Base-by-base conservation (phyloP, 2,329 filamentous ascomycete species). In the Monosporascus sp. region DNA sequence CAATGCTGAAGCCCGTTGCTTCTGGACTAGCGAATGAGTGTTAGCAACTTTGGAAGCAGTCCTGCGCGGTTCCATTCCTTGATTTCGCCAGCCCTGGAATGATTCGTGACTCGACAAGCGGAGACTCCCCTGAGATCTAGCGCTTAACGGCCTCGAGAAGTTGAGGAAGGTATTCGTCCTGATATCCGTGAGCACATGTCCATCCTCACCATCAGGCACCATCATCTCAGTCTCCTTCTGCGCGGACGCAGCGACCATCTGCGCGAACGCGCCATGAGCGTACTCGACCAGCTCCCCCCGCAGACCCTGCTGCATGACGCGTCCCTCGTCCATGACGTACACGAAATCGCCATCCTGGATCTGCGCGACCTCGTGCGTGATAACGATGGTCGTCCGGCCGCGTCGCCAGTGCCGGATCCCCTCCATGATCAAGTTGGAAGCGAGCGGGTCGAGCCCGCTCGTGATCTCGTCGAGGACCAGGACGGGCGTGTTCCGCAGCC, bases 381-480 rank as follows among this genome's bases (percentile, higher is more conserved):
- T 93, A 59, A 97, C 84, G 50, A 97, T 89, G 0, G 93, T 97
- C 0, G 92, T 97, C 67, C 89, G 94, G 0, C 81, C 86, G 37
- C 72, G 74, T 22, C 94, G 80, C 93, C 91, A 97, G 20, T 79
- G 65, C 7, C 90, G 79, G 50, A 97, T 86, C 0, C 85, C 82
- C 43, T 88, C 81, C 77, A 96, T 86, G 38, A 96, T 80, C 14
- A 85, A 69, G 0, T 72, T 72, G 56, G 86, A 81, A 52, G 81
- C 92, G 9, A 80, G 76, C n/a, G 85, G 82, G 62, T 97, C 93
- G 9, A 97, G 74, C 0, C 89, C 89, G 68, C 90, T 94, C 0
- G 91, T 96, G 1, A 89, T 84, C 67, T 97, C 94, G 60, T 97
- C 93, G 3, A 97, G 75, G 26, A 97, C 86, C 7, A 97, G 75